phyloP scores from a whole-genome alignment of 139 green algal genomes.

The Asterochloris sp. region DNA sequence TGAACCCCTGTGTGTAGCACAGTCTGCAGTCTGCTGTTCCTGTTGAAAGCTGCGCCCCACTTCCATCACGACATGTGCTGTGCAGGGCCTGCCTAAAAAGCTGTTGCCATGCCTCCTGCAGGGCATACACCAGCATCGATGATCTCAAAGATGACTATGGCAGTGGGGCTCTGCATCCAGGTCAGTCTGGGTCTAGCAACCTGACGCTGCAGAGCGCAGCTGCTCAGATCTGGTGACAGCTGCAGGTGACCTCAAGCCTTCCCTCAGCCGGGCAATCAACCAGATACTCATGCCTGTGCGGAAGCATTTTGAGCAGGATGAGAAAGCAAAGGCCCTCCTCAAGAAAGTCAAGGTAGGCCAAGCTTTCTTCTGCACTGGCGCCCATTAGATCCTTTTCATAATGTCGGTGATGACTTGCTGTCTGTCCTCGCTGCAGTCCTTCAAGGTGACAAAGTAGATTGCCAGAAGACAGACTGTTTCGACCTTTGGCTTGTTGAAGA shows the following conservation, averaged over 20 bases:
- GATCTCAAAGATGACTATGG: constrained; percentile 83
- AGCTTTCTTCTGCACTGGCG: too few relatives aligned
- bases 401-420: too few relatives aligned
- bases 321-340: constrained; percentile 88
- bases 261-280: constrained; percentile 79
- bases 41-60: too few relatives aligned
- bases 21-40: too few relatives aligned
- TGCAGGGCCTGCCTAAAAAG: neutral
- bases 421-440: too few relatives aligned
- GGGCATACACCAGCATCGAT: constrained; percentile 64
- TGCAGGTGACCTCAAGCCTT: constrained; percentile 74
- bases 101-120: constrained; percentile 23
- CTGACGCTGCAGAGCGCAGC: neutral
- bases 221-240: neutral
- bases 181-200: constrained; percentile 7
- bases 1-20: neutral
- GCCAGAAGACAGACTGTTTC: too few relatives aligned
- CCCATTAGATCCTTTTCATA: too few relatives aligned
- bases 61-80: neutral
- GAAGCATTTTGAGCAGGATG: constrained; percentile 93
- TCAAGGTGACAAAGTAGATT: too few relatives aligned
- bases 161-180: constrained; percentile 69
- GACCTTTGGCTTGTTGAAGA: too few relatives aligned
- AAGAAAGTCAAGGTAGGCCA: constrained; percentile 73
- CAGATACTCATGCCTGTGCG: constrained; percentile 90